Evolutionary conservation across 1,284 basidiomycete species (phyloP).

Genomic region (Leccinum holopus): DNA sequence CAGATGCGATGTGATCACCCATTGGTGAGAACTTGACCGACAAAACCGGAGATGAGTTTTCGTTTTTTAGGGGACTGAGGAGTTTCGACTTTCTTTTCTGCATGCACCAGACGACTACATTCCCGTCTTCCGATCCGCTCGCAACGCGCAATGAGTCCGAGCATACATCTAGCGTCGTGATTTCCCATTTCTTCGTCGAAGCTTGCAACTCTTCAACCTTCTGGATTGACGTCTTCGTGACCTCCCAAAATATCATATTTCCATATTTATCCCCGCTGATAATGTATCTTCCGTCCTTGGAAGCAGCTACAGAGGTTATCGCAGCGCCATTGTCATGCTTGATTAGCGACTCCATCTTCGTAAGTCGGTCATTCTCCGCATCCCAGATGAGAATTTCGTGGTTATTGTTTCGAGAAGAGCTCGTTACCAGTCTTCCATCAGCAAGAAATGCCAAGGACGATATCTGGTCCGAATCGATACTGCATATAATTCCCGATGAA

Average conservation of each 20-base stretch:
- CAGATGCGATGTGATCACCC: conserved; percentile 13
- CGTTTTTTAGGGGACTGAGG: not conserved
- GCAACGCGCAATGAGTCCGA: conserved; percentile 8
- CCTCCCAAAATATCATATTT: not conserved
- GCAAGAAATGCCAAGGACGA: not conserved
- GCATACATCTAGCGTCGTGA: conserved; percentile 9
- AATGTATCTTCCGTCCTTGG: not conserved
- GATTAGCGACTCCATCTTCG: not conserved
- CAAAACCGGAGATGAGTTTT: not conserved
- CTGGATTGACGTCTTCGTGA: not conserved
- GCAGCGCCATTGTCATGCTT: not conserved
- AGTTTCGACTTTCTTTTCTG: not conserved
- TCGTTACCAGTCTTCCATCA: not conserved
- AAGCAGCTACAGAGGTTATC: not conserved
- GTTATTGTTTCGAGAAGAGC: not conserved
- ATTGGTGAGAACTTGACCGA: conserved; percentile 21
- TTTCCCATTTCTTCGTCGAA: not conserved
- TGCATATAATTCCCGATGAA: not conserved
- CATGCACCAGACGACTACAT: conserved; percentile 21
- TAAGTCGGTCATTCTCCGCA: not conserved
- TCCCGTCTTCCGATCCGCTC: conserved; percentile 8
- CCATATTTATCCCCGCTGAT: not conserved
- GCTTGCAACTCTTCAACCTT: not conserved
- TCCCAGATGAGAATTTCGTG: not conserved
- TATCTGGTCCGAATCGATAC: not conserved